Evolutionary conservation across 1,284 basidiomycete genomes (phyloP), one percentile per base, ranked within the genome.

Genomic region (Porogramme epimiltina): DNA sequence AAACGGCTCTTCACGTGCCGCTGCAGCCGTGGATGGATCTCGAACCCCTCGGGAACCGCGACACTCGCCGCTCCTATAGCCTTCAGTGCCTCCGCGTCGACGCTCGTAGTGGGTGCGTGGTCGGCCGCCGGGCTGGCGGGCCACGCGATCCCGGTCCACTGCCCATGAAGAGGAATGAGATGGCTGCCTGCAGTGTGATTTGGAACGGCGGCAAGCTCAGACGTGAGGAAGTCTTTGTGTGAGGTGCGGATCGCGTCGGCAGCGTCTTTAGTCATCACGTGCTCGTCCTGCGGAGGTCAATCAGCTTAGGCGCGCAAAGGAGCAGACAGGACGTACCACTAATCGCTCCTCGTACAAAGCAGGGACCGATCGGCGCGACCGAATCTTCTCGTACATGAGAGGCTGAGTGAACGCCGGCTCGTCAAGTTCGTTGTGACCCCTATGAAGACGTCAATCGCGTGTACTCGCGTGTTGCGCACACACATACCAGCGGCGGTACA

Each of bases 361-460:
- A 5, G 93, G 91, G 5, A 95, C 90, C 3, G 88, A 91, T 40
- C 79, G 84, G 45, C 90, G 76, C 0, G 82, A 79, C 4, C 84
- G 79, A 61, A 94, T 93, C 71, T 89, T 84, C 66, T 91, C 81
- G 69, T 95, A 94, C 93, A 95, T 95, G 20, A 85, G 72, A 0
- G 92, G 93, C 64, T 91, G 89, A 0, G 95, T 97, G 69, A 94
- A 93, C 16, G 85, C 84, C 0, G 95, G 95, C 60, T 95, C 82
- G 65, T 96, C 93, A 28, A 95, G 80, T 70, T 95, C 93, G 65
- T 95, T 95, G 68, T 95, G 93, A 2, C 90, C 90, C 77, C 81
- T 79, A 39, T 16, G 15, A 3, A 11, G 28, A 40, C 24, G 33
- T 37, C 34, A 23, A 19, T 15, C 16, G 26, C n/a, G 40, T 28